These are phyloP conservation scores for Orobanche coerulescens DNA, from an alignment of 257 asterid genomes.

Conservation along the genomic window DNA sequence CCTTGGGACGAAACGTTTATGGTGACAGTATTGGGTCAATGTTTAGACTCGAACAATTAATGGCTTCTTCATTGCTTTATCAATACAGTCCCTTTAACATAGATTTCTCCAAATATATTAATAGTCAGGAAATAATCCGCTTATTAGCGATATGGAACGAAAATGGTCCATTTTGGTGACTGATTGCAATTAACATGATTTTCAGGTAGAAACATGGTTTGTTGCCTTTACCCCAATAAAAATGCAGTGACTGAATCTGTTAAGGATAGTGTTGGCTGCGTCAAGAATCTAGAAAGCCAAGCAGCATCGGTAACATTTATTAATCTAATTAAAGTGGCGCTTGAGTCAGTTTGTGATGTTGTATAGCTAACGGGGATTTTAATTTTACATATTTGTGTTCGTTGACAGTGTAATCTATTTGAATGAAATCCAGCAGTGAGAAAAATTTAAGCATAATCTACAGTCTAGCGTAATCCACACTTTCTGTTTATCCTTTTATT, in stretches of 20 bases:
- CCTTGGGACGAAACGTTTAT: too few relatives aligned
- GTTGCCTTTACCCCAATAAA: slow-evolving; percentile 89
- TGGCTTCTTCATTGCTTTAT: not conserved
- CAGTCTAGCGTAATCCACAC: too few relatives aligned
- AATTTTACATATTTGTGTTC: not conserved
- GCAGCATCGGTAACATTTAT: slow-evolving; percentile 28
- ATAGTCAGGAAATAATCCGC: not conserved
- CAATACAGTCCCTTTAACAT: not conserved
- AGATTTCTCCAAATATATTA: not conserved
- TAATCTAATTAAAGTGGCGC: not conserved
- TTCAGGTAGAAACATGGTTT: slow-evolving; percentile 72
- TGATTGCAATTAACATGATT: slow-evolving; percentile 23
- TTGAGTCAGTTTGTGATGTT: not conserved
- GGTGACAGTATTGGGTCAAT: too few relatives aligned
- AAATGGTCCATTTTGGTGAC: not conserved
- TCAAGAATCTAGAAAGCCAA: slow-evolving; percentile 28
- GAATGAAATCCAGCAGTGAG: too few relatives aligned
- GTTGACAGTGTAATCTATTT: too few relatives aligned
- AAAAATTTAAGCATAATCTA: too few relatives aligned
- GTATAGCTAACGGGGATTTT: not conserved
- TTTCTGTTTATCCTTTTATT: too few relatives aligned
- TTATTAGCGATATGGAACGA: not conserved
- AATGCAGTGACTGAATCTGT: slow-evolving; percentile 56
- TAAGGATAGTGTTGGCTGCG: slow-evolving; percentile 37
- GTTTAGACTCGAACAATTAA: not conserved